A percentile compares a stretch with the other conserved stretches of the same genome.
Evolutionary conservation across 495 filamentous ascomycete genomes (phyloP).

Genomic region (Hypoxylon lienhwacheense): DNA sequence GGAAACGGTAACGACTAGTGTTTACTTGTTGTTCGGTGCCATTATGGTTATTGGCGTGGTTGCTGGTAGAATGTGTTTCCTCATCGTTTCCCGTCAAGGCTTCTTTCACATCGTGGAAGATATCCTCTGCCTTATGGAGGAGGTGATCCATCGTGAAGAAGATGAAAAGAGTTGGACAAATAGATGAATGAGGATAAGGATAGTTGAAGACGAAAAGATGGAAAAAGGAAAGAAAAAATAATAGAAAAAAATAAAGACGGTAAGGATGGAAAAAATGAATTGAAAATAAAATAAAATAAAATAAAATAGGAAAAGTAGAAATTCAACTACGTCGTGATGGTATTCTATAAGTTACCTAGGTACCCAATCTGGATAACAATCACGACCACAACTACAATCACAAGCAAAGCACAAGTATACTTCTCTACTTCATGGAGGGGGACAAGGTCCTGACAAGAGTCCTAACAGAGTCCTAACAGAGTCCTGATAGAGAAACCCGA

Average conservation of each 20-base stretch:
- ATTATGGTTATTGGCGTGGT: conserved; percentile 35
- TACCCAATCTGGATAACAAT: too few species aligned
- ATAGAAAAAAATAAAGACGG: not conserved
- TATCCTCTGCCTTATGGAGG: conserved; percentile 41
- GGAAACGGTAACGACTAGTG: conserved; percentile 65
- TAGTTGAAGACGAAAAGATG: not conserved
- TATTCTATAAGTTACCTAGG: too few species aligned
- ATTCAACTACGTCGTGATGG: too few species aligned
- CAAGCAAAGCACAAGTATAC: conserved; percentile 11
- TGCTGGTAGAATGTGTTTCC: conserved; percentile 39
- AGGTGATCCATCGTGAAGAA: conserved; percentile 37
- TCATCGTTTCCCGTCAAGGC: conserved; percentile 35
- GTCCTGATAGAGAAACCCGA: conserved; percentile 6
- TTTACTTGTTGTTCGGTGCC: conserved; percentile 39
- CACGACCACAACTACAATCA: too few species aligned
- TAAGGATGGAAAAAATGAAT: too few species aligned
- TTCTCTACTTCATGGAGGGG: conserved; percentile 24
- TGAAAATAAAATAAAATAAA: too few species aligned
- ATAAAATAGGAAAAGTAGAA: too few species aligned
- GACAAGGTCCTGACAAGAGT: too few species aligned
- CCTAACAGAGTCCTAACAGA: too few species aligned
- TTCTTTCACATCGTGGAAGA: conserved; percentile 38
- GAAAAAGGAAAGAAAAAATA: not conserved
- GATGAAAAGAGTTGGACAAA: not conserved
- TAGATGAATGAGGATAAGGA: not conserved